Evolutionary conservation across 176 grass and related monocot genomes (phyloP), one percentile per base, ranked within the genome.

Genomic region (Raddia guianensis): DNA sequence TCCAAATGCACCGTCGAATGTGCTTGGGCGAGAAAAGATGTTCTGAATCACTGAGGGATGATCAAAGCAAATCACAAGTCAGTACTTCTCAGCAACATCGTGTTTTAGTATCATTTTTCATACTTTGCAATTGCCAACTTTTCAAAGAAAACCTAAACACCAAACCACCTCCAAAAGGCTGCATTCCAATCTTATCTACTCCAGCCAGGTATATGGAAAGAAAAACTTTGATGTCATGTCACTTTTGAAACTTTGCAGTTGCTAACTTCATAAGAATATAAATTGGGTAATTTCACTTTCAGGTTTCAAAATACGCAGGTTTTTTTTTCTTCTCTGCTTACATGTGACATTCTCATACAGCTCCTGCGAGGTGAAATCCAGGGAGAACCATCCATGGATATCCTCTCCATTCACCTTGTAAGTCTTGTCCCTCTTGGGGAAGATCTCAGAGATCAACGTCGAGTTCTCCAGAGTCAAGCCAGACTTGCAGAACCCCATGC

Each of bases 21-120:
- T 82, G 66, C 96, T 95, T 66, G 96, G 90, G 72, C 92, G 92
- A 82, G 96, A 93, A 79, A 95, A 99, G 70, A 91, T 87, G 77
- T 68, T 93, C 82, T 99, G 92, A 54, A 90, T 70, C 85, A 91
- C 96, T 95, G 80, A 74, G 69, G 59, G 46, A 82, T 19, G 37
- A 85, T 81, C 69, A 89, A 55, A 67, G 33, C 11, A 77, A 46
- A 80, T 55, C 59, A 53, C 49, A 73, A 66, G 44, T 68, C 44
- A 89, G 47, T 49, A 68, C 14, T 79, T 27, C 27, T 27, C 27
- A 27, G 27, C 27, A 27, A 27, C 27, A 27, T 27, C 27, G 27
- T 27, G 27, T 27, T 27, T 27, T 27, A 27, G 27, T 27, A 27
- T 27, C 27, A 18, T 15, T 71, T 71, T 71, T 61, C 18, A 71